Percentiles rank a stretch among this genome's conserved stretches.
These are phyloP conservation scores for Paramecium octaurelia DNA, from an alignment of 73 alveolate species.

Conservation along the genomic window DNA sequence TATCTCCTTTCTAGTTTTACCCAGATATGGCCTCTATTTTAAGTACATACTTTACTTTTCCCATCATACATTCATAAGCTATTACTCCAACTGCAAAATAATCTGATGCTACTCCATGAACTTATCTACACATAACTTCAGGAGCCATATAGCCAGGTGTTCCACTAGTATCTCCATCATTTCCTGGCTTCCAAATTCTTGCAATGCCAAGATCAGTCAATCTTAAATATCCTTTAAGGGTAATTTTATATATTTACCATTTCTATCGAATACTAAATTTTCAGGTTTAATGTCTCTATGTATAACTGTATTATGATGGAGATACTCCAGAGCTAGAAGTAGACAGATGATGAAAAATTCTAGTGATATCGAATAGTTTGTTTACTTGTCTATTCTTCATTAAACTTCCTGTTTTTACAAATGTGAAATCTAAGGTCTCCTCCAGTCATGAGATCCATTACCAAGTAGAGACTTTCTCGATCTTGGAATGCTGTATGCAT, in stretches of 20 bases:
- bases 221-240: constrained; percentile 70
- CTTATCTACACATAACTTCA: constrained; percentile 81
- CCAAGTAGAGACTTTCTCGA: constrained; percentile 82
- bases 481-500: constrained; percentile 95
- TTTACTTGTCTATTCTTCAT: constrained; percentile 65
- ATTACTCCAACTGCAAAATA: constrained; percentile 93
- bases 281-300: constrained; percentile 98
- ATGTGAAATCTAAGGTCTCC: constrained; percentile 82
- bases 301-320: constrained; percentile 85
- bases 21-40: constrained; percentile 90
- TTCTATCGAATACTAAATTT: constrained; percentile 86
- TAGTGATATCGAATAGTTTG: neutral
- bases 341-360: constrained; percentile 78
- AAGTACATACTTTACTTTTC: constrained; percentile 11
- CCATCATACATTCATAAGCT: constrained; percentile 85
- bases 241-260: neutral
- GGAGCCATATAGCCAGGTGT: constrained; percentile 95
- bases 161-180: constrained; percentile 89
- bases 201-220: constrained; percentile 94
- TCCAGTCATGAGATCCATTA: constrained; percentile 91
- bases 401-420: constrained; percentile 58
- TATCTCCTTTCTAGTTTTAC: constrained; percentile 82
- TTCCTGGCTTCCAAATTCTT: constrained; percentile 80
- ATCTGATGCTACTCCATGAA: constrained; percentile 84
- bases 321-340: constrained; percentile 79